phyloP scores from a whole-genome alignment of 2,329 filamentous ascomycete species.

The Fulvia fulva region DNA sequence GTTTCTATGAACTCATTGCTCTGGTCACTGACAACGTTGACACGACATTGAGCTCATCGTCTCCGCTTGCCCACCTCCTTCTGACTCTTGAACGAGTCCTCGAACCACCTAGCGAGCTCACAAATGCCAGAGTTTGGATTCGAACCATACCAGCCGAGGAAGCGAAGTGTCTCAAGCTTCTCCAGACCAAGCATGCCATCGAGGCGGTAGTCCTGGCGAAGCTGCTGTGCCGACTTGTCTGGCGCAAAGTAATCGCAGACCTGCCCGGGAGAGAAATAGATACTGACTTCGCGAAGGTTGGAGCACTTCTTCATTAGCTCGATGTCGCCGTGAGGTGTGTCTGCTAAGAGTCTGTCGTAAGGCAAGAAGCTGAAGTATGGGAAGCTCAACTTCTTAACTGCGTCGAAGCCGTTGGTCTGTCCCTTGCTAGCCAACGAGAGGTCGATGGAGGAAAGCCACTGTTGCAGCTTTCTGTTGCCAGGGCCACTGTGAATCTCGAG shows the following conservation, averaged over 20 bases:
- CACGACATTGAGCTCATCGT: not conserved
- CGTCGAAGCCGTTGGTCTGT: conserved; percentile 16
- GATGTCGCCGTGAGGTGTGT: conserved; percentile 15
- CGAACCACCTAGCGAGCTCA: conserved; percentile 2
- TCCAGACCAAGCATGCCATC: not conserved
- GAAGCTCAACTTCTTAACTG: conserved; percentile 13
- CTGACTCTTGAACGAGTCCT: not conserved
- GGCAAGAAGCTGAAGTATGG: conserved; percentile 17
- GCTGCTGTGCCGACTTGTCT: not conserved
- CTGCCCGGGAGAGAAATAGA: not conserved
- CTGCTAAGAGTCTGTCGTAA: too few species aligned
- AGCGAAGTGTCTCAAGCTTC: not conserved
- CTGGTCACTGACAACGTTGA: too few species aligned
- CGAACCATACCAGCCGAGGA: not conserved
- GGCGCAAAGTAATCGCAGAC: too few species aligned
- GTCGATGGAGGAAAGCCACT: conserved; percentile 8
- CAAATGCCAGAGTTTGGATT: not conserved
- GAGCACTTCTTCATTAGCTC: conserved; percentile 14
- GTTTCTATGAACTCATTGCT: too few species aligned
- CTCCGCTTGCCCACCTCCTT: not conserved
- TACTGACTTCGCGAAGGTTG: conserved; percentile 8
- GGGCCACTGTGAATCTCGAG: conserved; percentile 1
- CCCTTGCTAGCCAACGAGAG: not conserved
- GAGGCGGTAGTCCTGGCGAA: not conserved
- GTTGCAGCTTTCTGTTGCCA: not conserved